Conservation (phyloP, 768 basidiomycete species). For the Solioccasus polychromus region DNA sequence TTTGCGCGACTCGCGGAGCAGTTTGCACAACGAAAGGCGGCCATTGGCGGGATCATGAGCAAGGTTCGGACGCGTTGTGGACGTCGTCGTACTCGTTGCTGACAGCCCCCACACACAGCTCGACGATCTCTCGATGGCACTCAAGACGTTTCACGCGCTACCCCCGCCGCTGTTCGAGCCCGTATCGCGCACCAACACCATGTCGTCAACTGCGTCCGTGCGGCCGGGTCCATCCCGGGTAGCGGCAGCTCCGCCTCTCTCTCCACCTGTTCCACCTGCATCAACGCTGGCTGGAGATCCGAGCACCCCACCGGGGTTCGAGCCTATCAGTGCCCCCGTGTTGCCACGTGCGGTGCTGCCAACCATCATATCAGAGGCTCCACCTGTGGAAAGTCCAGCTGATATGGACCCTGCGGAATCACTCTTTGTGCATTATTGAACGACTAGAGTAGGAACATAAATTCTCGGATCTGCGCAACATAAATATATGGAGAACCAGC, state of each 20-base stretch:
- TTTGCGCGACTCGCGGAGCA: constrained; percentile 65
- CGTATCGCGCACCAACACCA: constrained; percentile 29
- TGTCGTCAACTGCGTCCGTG: too few species aligned
- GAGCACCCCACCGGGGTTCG: not conserved
- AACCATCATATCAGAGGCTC: constrained; percentile 19
- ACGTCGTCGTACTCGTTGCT: not conserved
- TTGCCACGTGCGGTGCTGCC: constrained; percentile 11
- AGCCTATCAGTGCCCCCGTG: constrained; percentile 7
- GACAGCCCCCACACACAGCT: constrained; percentile 21
- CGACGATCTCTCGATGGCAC: constrained; percentile 30
- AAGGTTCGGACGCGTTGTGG: constrained; percentile 44
- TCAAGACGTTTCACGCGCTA: constrained; percentile 44
- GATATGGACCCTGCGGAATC: constrained; percentile 22
- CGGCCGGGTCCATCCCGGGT: too few species aligned
- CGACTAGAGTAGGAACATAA: not conserved
- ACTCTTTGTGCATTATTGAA: too few species aligned
- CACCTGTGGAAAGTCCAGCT: constrained; percentile 32
- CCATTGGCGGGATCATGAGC: constrained; percentile 68
- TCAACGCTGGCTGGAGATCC: constrained; percentile 13
- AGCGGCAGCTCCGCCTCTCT: not conserved
- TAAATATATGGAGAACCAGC: constrained; percentile 14
- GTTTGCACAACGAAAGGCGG: constrained; percentile 67
- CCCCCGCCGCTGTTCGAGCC: constrained; percentile 40
- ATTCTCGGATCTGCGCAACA: not conserved
- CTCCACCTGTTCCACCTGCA: constrained; percentile 20